Percentiles rank a stretch among this genome's conserved stretches.
Conservation (phyloP, 768 basidiomycete genomes). For the Suillus subluteus region DNA sequence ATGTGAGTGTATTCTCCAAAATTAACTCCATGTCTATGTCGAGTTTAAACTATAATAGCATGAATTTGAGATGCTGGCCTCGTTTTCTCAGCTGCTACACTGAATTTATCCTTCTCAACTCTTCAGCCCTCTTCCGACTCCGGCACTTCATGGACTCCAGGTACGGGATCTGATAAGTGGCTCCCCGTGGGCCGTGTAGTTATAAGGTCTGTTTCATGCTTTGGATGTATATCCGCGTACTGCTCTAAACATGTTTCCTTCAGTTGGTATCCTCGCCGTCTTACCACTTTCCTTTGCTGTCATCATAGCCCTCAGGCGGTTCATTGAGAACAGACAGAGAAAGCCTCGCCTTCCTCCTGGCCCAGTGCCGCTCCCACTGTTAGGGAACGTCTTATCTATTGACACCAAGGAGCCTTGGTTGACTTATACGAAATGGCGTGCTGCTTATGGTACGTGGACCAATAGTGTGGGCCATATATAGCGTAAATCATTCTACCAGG, state of each 20-base stretch:
- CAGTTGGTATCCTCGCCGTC: background rate
- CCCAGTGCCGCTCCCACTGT: slow-evolving; percentile 7
- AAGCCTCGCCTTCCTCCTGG: slow-evolving; percentile 6
- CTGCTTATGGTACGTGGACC: slow-evolving; percentile 8
- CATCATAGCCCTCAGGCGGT: background rate
- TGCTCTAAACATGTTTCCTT: background rate
- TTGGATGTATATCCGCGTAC: background rate
- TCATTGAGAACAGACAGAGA: background rate
- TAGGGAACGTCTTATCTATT: slow-evolving; percentile 8
- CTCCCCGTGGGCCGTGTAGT: background rate
- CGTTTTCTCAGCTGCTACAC: too few species aligned
- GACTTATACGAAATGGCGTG: slow-evolving; percentile 5
- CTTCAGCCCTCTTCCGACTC: background rate
- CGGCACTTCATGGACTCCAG: background rate
- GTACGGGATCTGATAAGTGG: background rate
- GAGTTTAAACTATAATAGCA: too few species aligned
- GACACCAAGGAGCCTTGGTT: slow-evolving; percentile 7
- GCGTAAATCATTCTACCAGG: background rate
- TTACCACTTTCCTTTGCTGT: background rate
- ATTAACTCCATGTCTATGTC: too few species aligned
- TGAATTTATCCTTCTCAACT: too few species aligned
- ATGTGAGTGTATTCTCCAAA: too few species aligned
- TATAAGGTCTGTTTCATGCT: background rate
- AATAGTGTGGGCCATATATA: background rate
- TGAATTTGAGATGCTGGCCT: too few species aligned